Conservation (phyloP, 257 asterid genomes). For the Solanum phureja region DNA sequence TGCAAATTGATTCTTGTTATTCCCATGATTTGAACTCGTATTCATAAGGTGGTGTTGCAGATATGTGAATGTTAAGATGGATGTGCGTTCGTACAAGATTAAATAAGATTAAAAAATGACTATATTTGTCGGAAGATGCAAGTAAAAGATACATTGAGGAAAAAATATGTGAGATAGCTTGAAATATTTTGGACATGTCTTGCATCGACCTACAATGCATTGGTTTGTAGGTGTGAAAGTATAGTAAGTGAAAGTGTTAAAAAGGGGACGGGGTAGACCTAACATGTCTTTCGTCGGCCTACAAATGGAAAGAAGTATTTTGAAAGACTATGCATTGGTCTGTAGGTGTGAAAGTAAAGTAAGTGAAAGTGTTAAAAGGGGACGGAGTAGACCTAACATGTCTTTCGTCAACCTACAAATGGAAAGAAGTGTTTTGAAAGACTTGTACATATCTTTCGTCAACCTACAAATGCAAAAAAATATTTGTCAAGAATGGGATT, state of each 20-base stretch:
- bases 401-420: no score
- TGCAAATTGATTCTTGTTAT: background rate
- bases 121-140: background rate
- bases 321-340: no score
- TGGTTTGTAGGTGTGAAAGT: background rate
- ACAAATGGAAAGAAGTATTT: no score
- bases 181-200: background rate
- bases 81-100: background rate
- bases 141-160: background rate
- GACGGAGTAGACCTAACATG: no score
- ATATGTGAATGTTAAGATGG: background rate
- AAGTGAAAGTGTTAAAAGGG: background rate
- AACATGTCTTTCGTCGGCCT: no score
- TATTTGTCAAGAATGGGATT: background rate
- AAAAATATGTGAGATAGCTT: background rate
- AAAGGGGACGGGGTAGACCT: no score
- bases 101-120: background rate
- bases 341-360: no score
- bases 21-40: background rate
- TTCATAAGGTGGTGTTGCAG: background rate
- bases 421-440: no score
- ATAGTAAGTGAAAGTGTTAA: no score
- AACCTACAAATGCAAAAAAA: background rate
- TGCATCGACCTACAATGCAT: background rate
- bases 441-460: no score